Evolutionary conservation across 352 stramenopile genomes (phyloP), one percentile per base, ranked within the genome.

Genomic region (Hyaloperonospora arabidopsidis): DNA sequence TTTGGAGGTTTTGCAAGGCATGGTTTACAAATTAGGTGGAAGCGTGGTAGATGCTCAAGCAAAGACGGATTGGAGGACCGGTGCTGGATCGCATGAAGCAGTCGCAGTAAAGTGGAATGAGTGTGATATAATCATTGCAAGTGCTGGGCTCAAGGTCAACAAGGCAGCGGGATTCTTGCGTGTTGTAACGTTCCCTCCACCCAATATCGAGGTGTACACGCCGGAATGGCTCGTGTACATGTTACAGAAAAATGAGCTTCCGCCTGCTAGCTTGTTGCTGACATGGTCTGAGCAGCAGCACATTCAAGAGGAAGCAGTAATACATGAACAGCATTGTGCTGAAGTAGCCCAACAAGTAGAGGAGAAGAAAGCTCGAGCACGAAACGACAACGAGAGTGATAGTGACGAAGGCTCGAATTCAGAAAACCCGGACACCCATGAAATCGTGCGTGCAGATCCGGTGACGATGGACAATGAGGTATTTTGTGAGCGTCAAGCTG

Each of bases 151-250:
- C 15, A 79, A 77, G 14, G 43, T 17, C 8, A 44, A 68, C 2
- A 77, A 73, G 19, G 59, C 70, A 12, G 29, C 34, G 7, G 48
- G 68, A 11, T 68, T 70, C 43, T 70, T 74, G 35, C 39, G 60
- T 13, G n/a, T 62, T 19, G 47, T 39, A 7, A 52, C 39, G n/a
- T 77, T 84, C 21, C 74, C 72, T 13, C 60, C 71, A 2, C 14
- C 19, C 0, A 51, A 59, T 8, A 53, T 86, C 1, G 59, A 67
- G 36, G 53, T 77, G 2, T 78, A 68, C 48, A 86, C 73, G 2
- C 76, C 76, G 4, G 76, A 86, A 45, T 89, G 79, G 79, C 67
- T 89, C n/a, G 59, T 72, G 49, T 74, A 69, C 59, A 52, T 86
- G 34, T 45, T 68, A 3, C 59, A 75, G 6, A 58, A 84, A 44